Evolutionary conservation across 2,329 filamentous ascomycete genomes (phyloP), one percentile per base, ranked within the genome.

Genomic region (Rhinocladiella mackenziei): DNA sequence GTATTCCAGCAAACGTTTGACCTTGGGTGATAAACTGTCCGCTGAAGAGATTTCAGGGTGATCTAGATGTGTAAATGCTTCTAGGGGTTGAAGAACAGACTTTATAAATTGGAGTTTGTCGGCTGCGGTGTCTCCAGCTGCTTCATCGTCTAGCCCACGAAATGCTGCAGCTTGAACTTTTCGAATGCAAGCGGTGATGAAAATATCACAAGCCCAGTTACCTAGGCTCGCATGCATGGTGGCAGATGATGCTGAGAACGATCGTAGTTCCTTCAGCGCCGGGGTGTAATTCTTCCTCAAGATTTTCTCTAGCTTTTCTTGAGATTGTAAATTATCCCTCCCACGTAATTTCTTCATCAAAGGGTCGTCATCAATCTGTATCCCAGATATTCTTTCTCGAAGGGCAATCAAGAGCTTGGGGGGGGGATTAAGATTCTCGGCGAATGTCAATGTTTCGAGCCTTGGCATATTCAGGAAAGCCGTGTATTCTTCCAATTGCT

Each of bases 401-500:
- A 86, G 60, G 4, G 64, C 69, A 2, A 51, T 19, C 58, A 83
- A 70, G 2, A 65, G 49, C 25, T 31, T 13, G 2, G 58, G 57
- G 15, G 25, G 2, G 5, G 37, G 29, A 15, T 20, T 23, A 30
- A 42, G 8, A 22, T 47, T 33, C 26, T 37, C 31, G 5, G 44
- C 42, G 50, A 61, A 68, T 3, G 57, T 49, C 7, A 76, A 52
- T 20, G 58, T 64, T 6, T 62, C 41, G 23, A 89, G 64, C 7
- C 69, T 59, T 1, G 88, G 88, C n/a, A 70, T 77, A 54, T 87
- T 81, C 2, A 84, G 80, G 55, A 80, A 73, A 13, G 70, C 68
- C n/a, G 85, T 61, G 2, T 94, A 74, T 52, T 92, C 85, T 9
- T 77, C 74, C 2, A 84, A 75, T 58, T 89, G 78, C 1, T 75